A percentile compares a stretch with the other conserved stretches of the same genome.
phyloP scores from a whole-genome alignment of 495 filamentous ascomycete species.

The Penicillium coprophilum region DNA sequence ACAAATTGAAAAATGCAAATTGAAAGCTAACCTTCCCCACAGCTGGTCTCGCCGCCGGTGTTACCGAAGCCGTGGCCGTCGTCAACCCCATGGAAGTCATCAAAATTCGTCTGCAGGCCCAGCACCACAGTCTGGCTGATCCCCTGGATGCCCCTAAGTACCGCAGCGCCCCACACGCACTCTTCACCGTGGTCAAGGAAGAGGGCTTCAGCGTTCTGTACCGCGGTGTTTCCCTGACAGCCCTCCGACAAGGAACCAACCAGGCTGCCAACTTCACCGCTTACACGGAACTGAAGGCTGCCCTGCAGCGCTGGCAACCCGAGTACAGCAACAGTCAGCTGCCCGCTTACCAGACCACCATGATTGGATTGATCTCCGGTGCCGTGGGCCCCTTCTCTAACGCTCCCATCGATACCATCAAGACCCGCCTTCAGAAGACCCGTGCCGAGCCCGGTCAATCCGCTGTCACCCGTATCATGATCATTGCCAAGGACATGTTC shows the following conservation, averaged over 20 bases:
- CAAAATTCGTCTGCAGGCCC: slow-evolving; percentile 96
- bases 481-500: slow-evolving; percentile 90
- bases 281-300: slow-evolving; percentile 87
- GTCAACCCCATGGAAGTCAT: slow-evolving; percentile 99
- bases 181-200: slow-evolving; percentile 88
- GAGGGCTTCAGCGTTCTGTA: slow-evolving; percentile 87
- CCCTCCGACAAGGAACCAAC: slow-evolving; percentile 91
- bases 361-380: slow-evolving; percentile 88
- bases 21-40: neutral
- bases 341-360: slow-evolving; percentile 83
- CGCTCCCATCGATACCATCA: slow-evolving; percentile 98
- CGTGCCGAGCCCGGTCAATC: slow-evolving; percentile 78
- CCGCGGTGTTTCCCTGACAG: slow-evolving; percentile 89
- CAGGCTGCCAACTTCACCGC: slow-evolving; percentile 99
- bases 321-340: slow-evolving; percentile 58
- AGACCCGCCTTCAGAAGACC: slow-evolving; percentile 91
- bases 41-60: slow-evolving; percentile 89
- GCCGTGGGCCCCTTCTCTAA: slow-evolving; percentile 96
- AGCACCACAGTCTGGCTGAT: slow-evolving; percentile 93
- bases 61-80: slow-evolving; percentile 92
- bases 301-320: slow-evolving; percentile 68
- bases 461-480: slow-evolving; percentile 70
- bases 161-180: slow-evolving; percentile 93
- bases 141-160: slow-evolving; percentile 92
- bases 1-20: neutral